A percentile compares a stretch with the other conserved stretches of the same genome.
These are phyloP conservation scores for Tuber umbilicatum DNA, from an alignment of 495 filamentous ascomycete species.

Conservation along the genomic window DNA sequence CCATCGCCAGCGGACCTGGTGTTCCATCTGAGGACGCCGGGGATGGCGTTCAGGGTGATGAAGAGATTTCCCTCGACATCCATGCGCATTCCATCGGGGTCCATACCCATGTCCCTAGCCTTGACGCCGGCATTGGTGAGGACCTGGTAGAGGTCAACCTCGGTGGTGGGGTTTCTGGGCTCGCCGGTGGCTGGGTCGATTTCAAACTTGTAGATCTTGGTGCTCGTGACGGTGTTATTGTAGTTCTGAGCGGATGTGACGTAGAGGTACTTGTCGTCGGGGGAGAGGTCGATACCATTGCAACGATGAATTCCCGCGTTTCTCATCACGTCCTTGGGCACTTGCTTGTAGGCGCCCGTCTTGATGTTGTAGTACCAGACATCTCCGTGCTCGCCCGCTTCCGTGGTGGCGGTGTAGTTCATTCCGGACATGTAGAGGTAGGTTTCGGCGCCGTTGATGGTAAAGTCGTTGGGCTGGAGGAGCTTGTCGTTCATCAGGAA, in stretches of 20 bases:
- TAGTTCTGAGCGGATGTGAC: constrained; percentile 24
- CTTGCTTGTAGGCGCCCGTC: constrained; percentile 1
- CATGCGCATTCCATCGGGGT: constrained; percentile 30
- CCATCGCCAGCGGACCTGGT: neutral
- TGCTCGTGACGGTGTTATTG: neutral
- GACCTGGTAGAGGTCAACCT: constrained; percentile 16
- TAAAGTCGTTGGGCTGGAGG: constrained; percentile 29
- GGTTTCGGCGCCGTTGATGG: constrained; percentile 12
- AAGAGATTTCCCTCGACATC: constrained; percentile 25
- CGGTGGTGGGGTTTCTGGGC: constrained; percentile 10
- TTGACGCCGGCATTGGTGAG: constrained; percentile 1
- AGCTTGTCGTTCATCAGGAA: constrained; percentile 11
- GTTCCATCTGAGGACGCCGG: constrained; percentile 23
- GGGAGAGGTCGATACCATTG: constrained; percentile 26
- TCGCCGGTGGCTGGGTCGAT: constrained; percentile 19
- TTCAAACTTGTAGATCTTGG: constrained; percentile 14
- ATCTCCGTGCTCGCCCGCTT: constrained; percentile 15
- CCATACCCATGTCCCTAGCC: constrained; percentile 9
- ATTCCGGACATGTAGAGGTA: constrained; percentile 28
- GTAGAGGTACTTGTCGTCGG: constrained; percentile 24
- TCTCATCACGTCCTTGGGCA: constrained; percentile 11
- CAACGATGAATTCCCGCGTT: constrained; percentile 14
- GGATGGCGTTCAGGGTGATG: constrained; percentile 21
- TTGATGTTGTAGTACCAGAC: constrained; percentile 10
- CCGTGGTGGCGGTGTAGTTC: constrained; percentile 15